Evolutionary conservation across 768 basidiomycete species (phyloP).

Genomic region (Leccinum disarticulatum): DNA sequence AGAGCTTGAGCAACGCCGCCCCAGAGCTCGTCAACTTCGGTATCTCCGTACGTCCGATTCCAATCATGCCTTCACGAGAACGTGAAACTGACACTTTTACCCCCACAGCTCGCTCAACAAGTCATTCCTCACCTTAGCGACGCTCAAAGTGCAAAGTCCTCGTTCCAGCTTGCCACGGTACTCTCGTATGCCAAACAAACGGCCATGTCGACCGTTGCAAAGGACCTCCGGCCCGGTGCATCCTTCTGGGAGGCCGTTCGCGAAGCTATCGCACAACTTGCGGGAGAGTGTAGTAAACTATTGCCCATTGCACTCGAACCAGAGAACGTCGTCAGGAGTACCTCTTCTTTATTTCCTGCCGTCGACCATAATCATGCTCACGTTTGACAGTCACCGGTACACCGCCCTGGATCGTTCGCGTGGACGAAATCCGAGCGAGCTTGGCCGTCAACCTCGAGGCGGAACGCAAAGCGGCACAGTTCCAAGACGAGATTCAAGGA

Average conservation of each 20-base stretch:
- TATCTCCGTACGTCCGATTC: conserved; percentile 61
- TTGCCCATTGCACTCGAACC: conserved; percentile 70
- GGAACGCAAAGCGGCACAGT: conserved; percentile 79
- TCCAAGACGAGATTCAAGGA: conserved; percentile 89
- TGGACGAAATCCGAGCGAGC: conserved; percentile 79
- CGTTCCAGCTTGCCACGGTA: conserved; percentile 75
- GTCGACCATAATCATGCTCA: background rate
- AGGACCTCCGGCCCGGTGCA: conserved; percentile 60
- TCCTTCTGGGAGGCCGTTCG: conserved; percentile 80
- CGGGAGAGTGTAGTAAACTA: conserved; percentile 67
- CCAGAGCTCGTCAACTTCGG: conserved; percentile 88
- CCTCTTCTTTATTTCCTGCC: conserved; percentile 23
- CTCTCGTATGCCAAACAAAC: conserved; percentile 72
- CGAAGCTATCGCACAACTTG: conserved; percentile 64
- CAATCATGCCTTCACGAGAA: background rate
- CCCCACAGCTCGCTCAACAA: conserved; percentile 76
- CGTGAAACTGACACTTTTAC: background rate
- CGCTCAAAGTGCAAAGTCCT: conserved; percentile 69
- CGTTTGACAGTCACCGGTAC: conserved; percentile 59
- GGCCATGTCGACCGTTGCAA: conserved; percentile 67
- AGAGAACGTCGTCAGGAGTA: conserved; percentile 80
- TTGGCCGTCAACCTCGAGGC: conserved; percentile 89
- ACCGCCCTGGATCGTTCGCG: conserved; percentile 82
- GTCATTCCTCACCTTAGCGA: conserved; percentile 86
- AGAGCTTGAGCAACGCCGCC: conserved; percentile 66